Conservation (phyloP, 495 filamentous ascomycete species). For the Penicillium desertorum region DNA sequence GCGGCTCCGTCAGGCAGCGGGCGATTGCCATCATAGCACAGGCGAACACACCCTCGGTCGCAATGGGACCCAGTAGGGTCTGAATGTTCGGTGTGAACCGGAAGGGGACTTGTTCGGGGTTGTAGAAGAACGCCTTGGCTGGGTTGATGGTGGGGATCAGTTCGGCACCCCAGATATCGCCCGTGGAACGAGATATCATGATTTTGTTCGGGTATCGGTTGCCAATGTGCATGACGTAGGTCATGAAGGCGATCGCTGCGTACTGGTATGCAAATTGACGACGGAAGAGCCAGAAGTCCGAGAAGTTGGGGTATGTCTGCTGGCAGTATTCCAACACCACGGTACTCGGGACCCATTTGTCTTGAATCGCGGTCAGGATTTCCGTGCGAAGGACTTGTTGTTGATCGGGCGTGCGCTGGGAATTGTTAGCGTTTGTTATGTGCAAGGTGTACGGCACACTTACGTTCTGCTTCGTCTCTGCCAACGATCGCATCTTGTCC, state of each 20-base stretch:
- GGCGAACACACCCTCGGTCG: constrained; percentile 91
- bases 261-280: constrained; percentile 95
- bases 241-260: constrained; percentile 97
- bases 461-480: constrained; percentile 65
- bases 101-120: constrained; percentile 93
- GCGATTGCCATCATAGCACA: constrained; percentile 93
- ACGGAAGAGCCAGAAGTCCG: constrained; percentile 97
- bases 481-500: constrained; percentile 78
- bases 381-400: constrained; percentile 72
- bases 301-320: constrained; percentile 79
- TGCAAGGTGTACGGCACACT: constrained; percentile 13
- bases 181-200: constrained; percentile 81
- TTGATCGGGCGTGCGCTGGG: constrained; percentile 63
- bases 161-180: constrained; percentile 96
- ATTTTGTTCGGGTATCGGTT: constrained; percentile 94
- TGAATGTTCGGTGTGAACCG: constrained; percentile 95
- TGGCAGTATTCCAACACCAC: constrained; percentile 89
- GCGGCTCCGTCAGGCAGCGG: constrained; percentile 89
- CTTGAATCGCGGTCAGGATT: constrained; percentile 86
- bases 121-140: constrained; percentile 83
- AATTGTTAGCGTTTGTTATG: constrained; percentile 21
- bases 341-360: constrained; percentile 79
- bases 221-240: constrained; percentile 94
- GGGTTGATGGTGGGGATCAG: constrained; percentile 81
- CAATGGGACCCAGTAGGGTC: constrained; percentile 90